Evolutionary conservation across 1,284 basidiomycete species (phyloP), one percentile per base, ranked within the genome.

Genomic region (Leccinum glutinopallens): DNA sequence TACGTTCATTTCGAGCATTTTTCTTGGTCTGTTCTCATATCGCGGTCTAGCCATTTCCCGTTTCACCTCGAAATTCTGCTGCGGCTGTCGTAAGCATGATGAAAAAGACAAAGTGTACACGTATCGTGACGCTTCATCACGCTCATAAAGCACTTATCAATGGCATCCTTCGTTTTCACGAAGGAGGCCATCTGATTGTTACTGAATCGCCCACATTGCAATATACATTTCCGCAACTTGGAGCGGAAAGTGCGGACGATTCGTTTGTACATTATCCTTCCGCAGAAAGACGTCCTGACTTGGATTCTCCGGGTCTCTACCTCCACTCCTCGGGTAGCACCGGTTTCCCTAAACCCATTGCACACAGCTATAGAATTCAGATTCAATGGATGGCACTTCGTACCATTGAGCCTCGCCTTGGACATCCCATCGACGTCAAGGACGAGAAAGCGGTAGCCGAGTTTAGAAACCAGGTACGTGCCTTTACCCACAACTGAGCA

Each of bases 261-360:
- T n/a, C 65, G 0, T 80, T 80, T 57, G 19, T 58, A 17, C 67
- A 63, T 0, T 80, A 79, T 62, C 75, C 74, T 5, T 39, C 55
- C 2, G 15, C 64, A 3, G 5, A 43, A 6, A 33, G 32, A 4
- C 63, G 62, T 5, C 69, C 73, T 3, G 57, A 64, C 6, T 19
- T 63, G 35, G 61, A 69, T 15, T 71, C 73, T 19, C 60, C 67
- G 4, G 66, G 66, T 8, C 43, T 76, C 10, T 79, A 78, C n/a
- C 58, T 79, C 6, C 79, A 79, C 58, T 80, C 79, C 3, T 79
- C 77, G 0, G 78, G 79, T 5, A 79, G 76, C 39, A 80, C 78
- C 0, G 78, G 79, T 78, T 78, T 39, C 5, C 37, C 37, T 0
- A 79, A 77, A 62, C 60, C 72, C 1, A 78, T 80, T 25, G 22